Evolutionary conservation across 179 eudicot species (phyloP).

Genomic region (Camellia oleifera): DNA sequence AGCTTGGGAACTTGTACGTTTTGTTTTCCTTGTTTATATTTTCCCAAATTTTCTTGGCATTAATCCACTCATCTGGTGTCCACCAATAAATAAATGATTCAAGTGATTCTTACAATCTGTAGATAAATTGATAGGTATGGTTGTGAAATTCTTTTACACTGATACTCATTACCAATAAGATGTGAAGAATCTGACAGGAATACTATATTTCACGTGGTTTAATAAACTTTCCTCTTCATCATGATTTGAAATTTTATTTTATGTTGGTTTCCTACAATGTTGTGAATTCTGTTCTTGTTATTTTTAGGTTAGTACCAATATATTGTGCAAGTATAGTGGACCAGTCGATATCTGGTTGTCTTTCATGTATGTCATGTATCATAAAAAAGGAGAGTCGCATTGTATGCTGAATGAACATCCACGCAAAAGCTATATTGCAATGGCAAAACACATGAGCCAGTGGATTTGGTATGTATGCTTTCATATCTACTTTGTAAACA

Average conservation of each 20-base stretch:
- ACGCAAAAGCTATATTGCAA: slow-evolving; percentile 57
- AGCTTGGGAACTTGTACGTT: slow-evolving; percentile 87
- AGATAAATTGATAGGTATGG: background rate
- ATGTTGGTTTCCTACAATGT: background rate
- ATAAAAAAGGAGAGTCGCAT: slow-evolving; percentile 20
- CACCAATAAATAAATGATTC: no score
- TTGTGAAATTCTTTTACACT: background rate
- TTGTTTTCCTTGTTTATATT: background rate
- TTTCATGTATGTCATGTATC: slow-evolving; percentile 27
- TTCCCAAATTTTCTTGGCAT: background rate
- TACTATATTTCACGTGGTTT: background rate
- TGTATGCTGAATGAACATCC: slow-evolving; percentile 70
- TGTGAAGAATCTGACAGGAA: background rate
- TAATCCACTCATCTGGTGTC: background rate
- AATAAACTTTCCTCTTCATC: background rate
- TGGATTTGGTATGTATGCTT: slow-evolving; percentile 72
- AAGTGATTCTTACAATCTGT: background rate
- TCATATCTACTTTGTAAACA: background rate
- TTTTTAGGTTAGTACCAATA: slow-evolving; percentile 68
- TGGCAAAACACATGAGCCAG: slow-evolving; percentile 84
- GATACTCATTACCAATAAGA: background rate
- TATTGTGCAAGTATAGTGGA: slow-evolving; percentile 83
- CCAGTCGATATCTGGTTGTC: slow-evolving; percentile 84
- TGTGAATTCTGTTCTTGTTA: background rate
- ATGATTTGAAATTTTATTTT: slow-evolving; percentile 5